phyloP scores from a whole-genome alignment of 306 rosid species.

The Trifolium repens region DNA sequence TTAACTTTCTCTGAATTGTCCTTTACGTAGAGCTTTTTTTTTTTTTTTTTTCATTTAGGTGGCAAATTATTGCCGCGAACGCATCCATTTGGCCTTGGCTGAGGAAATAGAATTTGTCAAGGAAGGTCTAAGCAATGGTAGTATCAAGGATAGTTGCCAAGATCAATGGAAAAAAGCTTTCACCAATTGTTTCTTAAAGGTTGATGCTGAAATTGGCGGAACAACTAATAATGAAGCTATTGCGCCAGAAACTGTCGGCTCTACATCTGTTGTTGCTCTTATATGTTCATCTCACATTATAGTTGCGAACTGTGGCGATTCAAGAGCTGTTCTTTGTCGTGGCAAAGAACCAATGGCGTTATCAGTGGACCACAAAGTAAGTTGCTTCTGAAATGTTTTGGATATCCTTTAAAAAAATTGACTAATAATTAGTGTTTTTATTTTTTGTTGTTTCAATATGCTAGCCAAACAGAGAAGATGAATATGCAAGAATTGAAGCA shows the following conservation, averaged over 20 bases:
- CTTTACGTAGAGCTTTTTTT: constrained; percentile 22
- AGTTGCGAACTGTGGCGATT: constrained; percentile 91
- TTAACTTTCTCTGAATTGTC: not conserved
- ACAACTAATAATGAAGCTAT: constrained; percentile 60
- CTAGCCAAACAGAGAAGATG: constrained; percentile 92
- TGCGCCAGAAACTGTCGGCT: constrained; percentile 94
- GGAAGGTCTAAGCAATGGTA: constrained; percentile 57
- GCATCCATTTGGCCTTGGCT: constrained; percentile 72
- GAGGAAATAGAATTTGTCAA: constrained; percentile 78
- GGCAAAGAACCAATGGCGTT: constrained; percentile 86
- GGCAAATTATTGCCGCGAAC: constrained; percentile 85
- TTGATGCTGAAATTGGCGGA: constrained; percentile 87
- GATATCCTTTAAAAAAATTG: constrained; percentile 1
- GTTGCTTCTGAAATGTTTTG: constrained; percentile 27
- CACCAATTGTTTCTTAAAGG: constrained; percentile 76
- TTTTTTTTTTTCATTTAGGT: constrained; percentile 59
- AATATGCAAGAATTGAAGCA: constrained; percentile 91
- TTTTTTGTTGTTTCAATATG: constrained; percentile 40
- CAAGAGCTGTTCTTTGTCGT: constrained; percentile 91
- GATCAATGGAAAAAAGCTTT: constrained; percentile 76
- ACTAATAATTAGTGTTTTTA: constrained; percentile 30
- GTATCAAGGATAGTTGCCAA: constrained; percentile 59
- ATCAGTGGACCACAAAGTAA: constrained; percentile 92
- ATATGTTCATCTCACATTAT: constrained; percentile 84
- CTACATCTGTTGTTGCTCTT: constrained; percentile 86